Percentiles rank a stretch among this genome's conserved stretches.
These are phyloP conservation scores for Colletotrichum liaoningense DNA, from an alignment of 2,329 filamentous ascomycete species.

Conservation along the genomic window DNA sequence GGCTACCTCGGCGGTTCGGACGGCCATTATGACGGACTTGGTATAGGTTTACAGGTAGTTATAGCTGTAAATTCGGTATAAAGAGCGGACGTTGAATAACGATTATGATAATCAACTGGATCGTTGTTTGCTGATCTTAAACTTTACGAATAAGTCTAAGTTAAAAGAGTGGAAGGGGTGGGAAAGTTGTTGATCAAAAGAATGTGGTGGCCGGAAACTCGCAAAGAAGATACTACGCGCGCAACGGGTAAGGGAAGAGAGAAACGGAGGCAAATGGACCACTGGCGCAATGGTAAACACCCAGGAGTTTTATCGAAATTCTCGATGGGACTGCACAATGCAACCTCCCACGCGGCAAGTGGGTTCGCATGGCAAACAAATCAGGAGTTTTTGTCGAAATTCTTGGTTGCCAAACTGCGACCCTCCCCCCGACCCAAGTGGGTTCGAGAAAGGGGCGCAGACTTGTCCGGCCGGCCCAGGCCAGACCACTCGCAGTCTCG, in stretches of 20 bases:
- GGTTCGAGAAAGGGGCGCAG: not conserved
- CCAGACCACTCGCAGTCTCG: not conserved
- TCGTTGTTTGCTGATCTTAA: not conserved
- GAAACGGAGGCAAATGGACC: not conserved
- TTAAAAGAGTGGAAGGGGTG: slow-evolving; percentile 22
- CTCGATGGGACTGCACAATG: not conserved
- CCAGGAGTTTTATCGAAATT: slow-evolving; percentile 22
- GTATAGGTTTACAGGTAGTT: not conserved
- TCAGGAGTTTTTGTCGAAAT: not conserved
- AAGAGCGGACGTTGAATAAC: not conserved
- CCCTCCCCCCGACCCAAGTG: not conserved
- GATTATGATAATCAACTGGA: not conserved
- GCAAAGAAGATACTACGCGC: slow-evolving; percentile 2
- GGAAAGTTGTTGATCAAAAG: slow-evolving; percentile 16
- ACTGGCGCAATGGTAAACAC: slow-evolving; percentile 1
- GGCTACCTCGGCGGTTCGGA: not conserved
- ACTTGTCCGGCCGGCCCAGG: not conserved
- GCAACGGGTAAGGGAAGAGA: not conserved
- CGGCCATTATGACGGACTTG: not conserved
- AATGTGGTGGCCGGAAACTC: not conserved
- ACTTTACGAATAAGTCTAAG: not conserved
- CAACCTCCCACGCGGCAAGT: not conserved
- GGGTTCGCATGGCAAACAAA: not conserved
- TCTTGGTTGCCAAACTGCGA: not conserved
- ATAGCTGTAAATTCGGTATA: not conserved